A percentile compares a stretch with the other conserved stretches of the same genome.
These are phyloP conservation scores for Nothophoma quercina DNA, from an alignment of 2,329 filamentous ascomycete genomes.

Conservation along the genomic window DNA sequence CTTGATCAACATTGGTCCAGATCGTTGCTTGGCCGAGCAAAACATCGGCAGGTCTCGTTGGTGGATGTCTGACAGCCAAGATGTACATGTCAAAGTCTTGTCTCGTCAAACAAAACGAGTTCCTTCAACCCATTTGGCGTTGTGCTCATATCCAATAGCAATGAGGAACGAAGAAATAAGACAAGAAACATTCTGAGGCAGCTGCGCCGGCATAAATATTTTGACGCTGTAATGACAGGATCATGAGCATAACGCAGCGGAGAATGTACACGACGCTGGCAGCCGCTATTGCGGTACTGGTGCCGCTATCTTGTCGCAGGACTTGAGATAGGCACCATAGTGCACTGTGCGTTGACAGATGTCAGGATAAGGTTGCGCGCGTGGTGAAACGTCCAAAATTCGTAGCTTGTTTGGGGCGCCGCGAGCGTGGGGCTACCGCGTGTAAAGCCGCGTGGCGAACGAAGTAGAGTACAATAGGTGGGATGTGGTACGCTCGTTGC, in stretches of 20 bases:
- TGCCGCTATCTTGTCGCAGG: conserved; percentile 7
- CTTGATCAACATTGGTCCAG: background rate
- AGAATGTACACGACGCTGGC: background rate
- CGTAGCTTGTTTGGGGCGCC: conserved; percentile 5
- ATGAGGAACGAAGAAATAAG: conserved; percentile 9
- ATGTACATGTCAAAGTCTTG: background rate
- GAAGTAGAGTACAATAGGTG: conserved; percentile 1
- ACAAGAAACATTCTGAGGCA: conserved; percentile 14
- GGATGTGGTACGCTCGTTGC: background rate
- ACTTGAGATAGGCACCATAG: background rate
- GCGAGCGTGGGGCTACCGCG: conserved; percentile 9
- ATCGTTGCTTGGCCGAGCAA: background rate
- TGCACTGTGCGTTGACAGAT: conserved; percentile 15
- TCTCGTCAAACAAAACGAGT: background rate
- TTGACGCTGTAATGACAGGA: conserved; percentile 6
- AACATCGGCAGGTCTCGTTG: background rate
- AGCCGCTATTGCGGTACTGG: background rate
- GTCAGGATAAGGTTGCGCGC: conserved; percentile 10
- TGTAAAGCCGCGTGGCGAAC: conserved; percentile 11
- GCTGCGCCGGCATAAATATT: conserved; percentile 10
- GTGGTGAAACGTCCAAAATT: conserved; percentile 9
- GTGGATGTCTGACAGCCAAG: background rate
- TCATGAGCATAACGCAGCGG: background rate
- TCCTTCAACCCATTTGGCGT: background rate
- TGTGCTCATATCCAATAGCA: background rate